phyloP scores from a whole-genome alignment of 1,139 yeast species.

The Insectozyma bohioensis region DNA sequence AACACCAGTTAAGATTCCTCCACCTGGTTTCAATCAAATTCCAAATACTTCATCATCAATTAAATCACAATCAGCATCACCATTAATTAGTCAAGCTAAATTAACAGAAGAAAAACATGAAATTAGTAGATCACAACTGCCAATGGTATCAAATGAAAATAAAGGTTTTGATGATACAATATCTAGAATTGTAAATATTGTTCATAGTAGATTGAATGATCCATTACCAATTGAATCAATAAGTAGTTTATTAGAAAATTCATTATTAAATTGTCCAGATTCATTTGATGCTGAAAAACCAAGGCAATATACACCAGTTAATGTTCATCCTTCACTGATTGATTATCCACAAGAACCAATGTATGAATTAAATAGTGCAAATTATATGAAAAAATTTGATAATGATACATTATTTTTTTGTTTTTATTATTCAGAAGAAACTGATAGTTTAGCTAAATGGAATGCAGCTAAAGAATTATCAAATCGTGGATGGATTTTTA shows the following conservation, averaged over 20 bases:
- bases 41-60: slow-evolving; percentile 15
- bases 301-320: slow-evolving; percentile 70
- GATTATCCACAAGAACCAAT: slow-evolving; percentile 92
- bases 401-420: slow-evolving; percentile 89
- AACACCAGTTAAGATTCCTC: slow-evolving; percentile 18
- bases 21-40: slow-evolving; percentile 24
- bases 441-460: slow-evolving; percentile 52
- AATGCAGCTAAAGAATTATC: slow-evolving; percentile 83
- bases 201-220: slow-evolving; percentile 35
- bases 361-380: slow-evolving; percentile 51
- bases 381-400: slow-evolving; percentile 70
- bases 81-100: slow-evolving; percentile 15
- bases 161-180: slow-evolving; percentile 33
- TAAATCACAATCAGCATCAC: slow-evolving; percentile 36
- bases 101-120: slow-evolving; percentile 6
- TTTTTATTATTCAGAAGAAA: slow-evolving; percentile 70
- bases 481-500: slow-evolving; percentile 86
- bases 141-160: slow-evolving; percentile 16
- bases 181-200: slow-evolving; percentile 29
- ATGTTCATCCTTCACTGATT: slow-evolving; percentile 87
- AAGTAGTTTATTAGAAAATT: slow-evolving; percentile 63
- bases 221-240: slow-evolving; percentile 63
- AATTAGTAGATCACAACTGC: slow-evolving; percentile 10
- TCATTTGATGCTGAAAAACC: slow-evolving; percentile 90
- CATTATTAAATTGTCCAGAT: slow-evolving; percentile 89